phyloP scores from a whole-genome alignment of 768 basidiomycete species.

The Chalciporus piperatus region DNA sequence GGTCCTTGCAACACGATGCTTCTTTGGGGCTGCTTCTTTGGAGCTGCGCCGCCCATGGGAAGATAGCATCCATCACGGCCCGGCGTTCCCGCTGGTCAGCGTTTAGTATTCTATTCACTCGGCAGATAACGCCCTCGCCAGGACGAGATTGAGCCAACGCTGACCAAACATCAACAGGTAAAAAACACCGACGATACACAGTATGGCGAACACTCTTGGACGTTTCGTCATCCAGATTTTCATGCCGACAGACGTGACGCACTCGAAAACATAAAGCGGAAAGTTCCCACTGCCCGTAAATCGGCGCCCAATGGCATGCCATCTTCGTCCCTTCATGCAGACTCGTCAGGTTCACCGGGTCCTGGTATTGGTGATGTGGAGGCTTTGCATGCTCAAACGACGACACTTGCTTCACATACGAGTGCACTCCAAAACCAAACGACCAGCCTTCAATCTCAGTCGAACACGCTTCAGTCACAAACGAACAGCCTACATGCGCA shows the following conservation, averaged over 20 bases:
- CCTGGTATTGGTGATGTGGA: constrained; percentile 25
- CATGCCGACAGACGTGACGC: constrained; percentile 50
- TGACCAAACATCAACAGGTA: constrained; percentile 38
- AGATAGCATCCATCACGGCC: background rate
- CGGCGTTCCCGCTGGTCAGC: background rate
- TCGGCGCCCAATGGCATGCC: constrained; percentile 23
- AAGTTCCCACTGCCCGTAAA: constrained; percentile 43
- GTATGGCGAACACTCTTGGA: constrained; percentile 60
- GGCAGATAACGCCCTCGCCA: background rate
- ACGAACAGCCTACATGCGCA: constrained; percentile 35
- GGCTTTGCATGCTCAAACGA: constrained; percentile 28
- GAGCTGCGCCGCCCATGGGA: background rate
- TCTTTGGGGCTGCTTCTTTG: background rate
- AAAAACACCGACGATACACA: constrained; percentile 84
- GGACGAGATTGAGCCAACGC: background rate
- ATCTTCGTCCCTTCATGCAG: constrained; percentile 26
- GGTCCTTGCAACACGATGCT: background rate
- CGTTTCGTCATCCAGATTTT: constrained; percentile 53
- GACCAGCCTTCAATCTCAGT: constrained; percentile 26
- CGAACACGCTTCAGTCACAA: constrained; percentile 28
- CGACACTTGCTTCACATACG: constrained; percentile 29
- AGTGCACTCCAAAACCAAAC: constrained; percentile 30
- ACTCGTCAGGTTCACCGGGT: constrained; percentile 28
- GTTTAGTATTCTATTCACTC: background rate
- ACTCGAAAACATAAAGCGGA: constrained; percentile 66